Evolutionary conservation across 345 rosid genomes (phyloP), one percentile per base, ranked within the genome.

Genomic region (Eucalyptus sp.): DNA sequence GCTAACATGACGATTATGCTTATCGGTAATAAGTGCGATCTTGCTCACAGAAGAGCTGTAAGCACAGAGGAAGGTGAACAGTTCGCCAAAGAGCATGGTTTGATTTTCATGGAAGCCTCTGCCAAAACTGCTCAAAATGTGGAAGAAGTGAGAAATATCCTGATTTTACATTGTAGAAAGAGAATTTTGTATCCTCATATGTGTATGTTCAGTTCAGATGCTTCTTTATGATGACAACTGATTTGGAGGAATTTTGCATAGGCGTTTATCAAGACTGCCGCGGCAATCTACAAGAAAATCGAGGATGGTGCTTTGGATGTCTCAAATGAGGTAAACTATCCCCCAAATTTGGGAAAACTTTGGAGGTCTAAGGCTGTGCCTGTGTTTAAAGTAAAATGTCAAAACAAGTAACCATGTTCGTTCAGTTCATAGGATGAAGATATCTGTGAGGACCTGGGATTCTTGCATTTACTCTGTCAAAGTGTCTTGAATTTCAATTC

Each of bases 111-210:
- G 99, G 99, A 98, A 89, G 99, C 99, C 88, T 98, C 99, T 89
- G 99, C 99, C 62, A 98, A 97, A 91, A 97, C 99, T 91, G 98
- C 99, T 89, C 98, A 94, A 92, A 98, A 98, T 91, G 99, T 98
- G 13, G 99, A 98, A 89, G 99, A 98, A 97, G 99, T 96, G 86
- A 83, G 46, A 43, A 86, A 86, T 33, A n/a, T 44, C 64, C 7
- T 31, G 46, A 51, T 41, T n/a, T 86, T 52, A 52, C n/a, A 11
- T 86, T 52, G 29, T 52, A 33, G 64, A 86, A 52, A 50, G 56
- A 50, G 87, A 86, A 18, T 86, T 20, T 33, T 51, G 13, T 52
- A 31, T 58, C 83, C 83, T 76, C 48, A 5, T 76, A 18, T 76
- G 27, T 37, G 48, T 76, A 25, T 3, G 0, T 56, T 22, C 84